These are phyloP conservation scores for Rosa multiflora DNA, from an alignment of 306 rosid species.

Conservation along the genomic window DNA sequence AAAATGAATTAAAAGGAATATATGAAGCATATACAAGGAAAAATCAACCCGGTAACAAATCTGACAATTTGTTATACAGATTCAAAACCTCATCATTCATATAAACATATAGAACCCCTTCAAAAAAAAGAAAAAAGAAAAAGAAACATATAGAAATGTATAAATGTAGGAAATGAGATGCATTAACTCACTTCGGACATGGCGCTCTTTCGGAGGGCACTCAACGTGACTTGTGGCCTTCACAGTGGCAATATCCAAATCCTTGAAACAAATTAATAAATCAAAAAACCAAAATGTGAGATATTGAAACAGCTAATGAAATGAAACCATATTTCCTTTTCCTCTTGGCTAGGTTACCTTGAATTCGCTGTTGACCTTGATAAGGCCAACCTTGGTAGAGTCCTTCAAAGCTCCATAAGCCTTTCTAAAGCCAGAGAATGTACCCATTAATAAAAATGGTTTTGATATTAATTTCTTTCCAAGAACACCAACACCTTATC, in stretches of 20 bases:
- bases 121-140: no score
- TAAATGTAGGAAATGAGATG: neutral
- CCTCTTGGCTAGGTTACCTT: constrained; percentile 44
- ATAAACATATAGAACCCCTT: neutral
- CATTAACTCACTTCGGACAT: constrained; percentile 72
- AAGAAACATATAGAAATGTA: neutral
- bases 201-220: constrained; percentile 92
- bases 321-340: neutral
- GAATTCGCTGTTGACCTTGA: constrained; percentile 90
- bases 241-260: constrained; percentile 90
- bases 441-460: constrained; percentile 53
- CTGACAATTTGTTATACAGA: neutral
- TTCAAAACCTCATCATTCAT: neutral
- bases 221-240: constrained; percentile 93
- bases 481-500: constrained; percentile 5
- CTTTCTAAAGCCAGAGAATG: constrained; percentile 69
- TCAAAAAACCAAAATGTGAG: constrained; percentile 10
- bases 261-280: constrained; percentile 41
- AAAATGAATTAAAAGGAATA: neutral
- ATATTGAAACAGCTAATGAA: neutral
- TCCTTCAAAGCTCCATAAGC: constrained; percentile 98
- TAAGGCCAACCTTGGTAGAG: constrained; percentile 95
- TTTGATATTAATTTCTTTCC: neutral
- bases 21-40: neutral
- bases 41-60: neutral